Evolutionary conservation across 257 asterid species (phyloP).

Genomic region (Jaltomata sinuosa): DNA sequence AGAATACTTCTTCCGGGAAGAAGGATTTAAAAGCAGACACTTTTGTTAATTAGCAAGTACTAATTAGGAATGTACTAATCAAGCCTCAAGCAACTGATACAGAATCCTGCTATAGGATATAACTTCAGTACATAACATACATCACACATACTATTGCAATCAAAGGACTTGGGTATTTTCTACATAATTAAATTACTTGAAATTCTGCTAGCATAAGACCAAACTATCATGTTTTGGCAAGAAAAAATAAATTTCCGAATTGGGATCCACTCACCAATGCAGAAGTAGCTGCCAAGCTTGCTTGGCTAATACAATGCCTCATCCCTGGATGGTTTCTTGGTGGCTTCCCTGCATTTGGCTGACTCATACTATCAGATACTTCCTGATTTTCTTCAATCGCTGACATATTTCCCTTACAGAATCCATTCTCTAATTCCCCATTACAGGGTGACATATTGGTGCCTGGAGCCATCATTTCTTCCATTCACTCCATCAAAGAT

Average conservation of each 20-base stretch:
- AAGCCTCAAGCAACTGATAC: not conserved
- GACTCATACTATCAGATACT: slow-evolving; percentile 23
- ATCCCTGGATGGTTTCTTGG: slow-evolving; percentile 44
- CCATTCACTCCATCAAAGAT: slow-evolving; percentile 16
- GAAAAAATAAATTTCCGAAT: not conserved
- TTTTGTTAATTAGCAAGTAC: not conserved
- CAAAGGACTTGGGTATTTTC: not conserved
- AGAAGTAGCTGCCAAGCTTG: slow-evolving; percentile 45
- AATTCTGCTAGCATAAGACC: not conserved
- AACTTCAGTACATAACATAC: not conserved
- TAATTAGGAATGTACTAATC: not conserved
- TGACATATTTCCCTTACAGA: slow-evolving; percentile 22
- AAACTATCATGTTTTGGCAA: not conserved
- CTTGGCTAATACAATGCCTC: slow-evolving; percentile 87
- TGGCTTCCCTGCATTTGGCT: slow-evolving; percentile 56
- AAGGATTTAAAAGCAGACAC: not conserved
- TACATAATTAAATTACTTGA: not conserved
- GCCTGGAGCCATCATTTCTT: slow-evolving; percentile 45
- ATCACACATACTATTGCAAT: not conserved
- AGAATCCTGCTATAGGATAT: not conserved
- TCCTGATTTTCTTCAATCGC: slow-evolving; percentile 31
- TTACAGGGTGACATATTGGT: slow-evolving; percentile 24
- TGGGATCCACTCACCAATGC: slow-evolving; percentile 40
- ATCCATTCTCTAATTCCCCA: slow-evolving; percentile 37
- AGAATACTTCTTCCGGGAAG: not conserved